A percentile compares a stretch with the other conserved stretches of the same genome.
These are phyloP conservation scores for Ceriops tagal DNA, from an alignment of 345 rosid species.

Conservation along the genomic window DNA sequence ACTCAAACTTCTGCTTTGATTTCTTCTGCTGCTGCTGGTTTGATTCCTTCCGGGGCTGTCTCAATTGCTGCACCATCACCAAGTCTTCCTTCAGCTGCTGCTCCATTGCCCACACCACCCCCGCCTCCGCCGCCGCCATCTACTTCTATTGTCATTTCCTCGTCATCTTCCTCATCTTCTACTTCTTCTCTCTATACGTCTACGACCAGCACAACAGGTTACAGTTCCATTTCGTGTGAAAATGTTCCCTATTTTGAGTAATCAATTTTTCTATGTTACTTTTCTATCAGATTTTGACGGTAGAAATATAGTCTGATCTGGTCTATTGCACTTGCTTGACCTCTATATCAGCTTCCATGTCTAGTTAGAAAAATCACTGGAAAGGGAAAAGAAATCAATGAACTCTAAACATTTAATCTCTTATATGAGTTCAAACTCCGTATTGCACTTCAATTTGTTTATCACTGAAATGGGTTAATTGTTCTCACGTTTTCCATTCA, in stretches of 20 bases:
- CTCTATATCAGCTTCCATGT: background rate
- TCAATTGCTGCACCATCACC: constrained; percentile 29
- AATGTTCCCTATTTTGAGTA: constrained; percentile 47
- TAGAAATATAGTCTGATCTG: background rate
- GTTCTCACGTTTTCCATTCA: too few species aligned
- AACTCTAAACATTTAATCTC: too few species aligned
- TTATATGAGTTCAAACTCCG: too few species aligned
- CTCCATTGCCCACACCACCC: constrained; percentile 18
- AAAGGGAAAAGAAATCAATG: background rate
- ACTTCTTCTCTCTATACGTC: constrained; percentile 44
- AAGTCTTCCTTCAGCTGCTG: constrained; percentile 16
- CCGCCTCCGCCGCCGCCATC: constrained; percentile 44
- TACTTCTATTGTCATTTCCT: constrained; percentile 38
- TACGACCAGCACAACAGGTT: constrained; percentile 42
- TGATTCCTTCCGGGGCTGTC: constrained; percentile 18
- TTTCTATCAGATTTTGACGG: background rate
- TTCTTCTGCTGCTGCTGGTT: constrained; percentile 20
- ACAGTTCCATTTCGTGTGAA: constrained; percentile 47
- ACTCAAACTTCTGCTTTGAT: constrained; percentile 23
- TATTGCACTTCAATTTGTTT: too few species aligned
- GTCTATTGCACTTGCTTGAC: background rate
- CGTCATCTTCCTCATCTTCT: constrained; percentile 41
- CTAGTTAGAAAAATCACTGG: background rate
- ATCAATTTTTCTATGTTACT: background rate
- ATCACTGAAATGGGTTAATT: too few species aligned